Evolutionary conservation across 2,329 filamentous ascomycete genomes (phyloP).

Genomic region (Pseudogymnoascus sp.): DNA sequence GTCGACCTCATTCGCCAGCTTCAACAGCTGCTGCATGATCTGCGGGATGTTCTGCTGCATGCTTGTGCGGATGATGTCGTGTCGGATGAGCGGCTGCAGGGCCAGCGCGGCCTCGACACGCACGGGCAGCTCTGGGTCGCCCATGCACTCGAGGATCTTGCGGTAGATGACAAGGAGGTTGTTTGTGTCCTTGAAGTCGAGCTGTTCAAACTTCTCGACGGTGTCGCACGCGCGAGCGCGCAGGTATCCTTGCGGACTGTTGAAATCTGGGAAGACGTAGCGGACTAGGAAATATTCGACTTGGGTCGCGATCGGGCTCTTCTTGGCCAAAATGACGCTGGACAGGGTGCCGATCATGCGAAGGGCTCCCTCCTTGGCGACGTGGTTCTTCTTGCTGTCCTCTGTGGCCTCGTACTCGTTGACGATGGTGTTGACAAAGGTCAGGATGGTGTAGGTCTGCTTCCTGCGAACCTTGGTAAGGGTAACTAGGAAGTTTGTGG

Average conservation of each 20-base stretch:
- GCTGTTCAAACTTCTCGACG: conserved; percentile 93
- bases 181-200: conserved; percentile 93
- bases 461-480: conserved; percentile 91
- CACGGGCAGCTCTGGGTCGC: conserved; percentile 85
- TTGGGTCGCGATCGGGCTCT: conserved; percentile 94
- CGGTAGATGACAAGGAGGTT: conserved; percentile 95
- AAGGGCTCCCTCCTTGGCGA: conserved; percentile 92
- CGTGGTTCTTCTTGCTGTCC: conserved; percentile 83
- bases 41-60: conserved; percentile 98
- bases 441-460: conserved; percentile 89
- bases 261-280: conserved; percentile 97
- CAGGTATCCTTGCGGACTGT: conserved; percentile 83
- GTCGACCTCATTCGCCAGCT: conserved; percentile 94
- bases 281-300: conserved; percentile 98
- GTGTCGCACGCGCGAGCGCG: conserved; percentile 94
- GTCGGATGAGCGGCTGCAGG: conserved; percentile 88
- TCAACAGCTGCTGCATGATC: conserved; percentile 97
- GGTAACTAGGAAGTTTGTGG: conserved; percentile 92
- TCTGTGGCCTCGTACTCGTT: conserved; percentile 81
- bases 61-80: conserved; percentile 84
- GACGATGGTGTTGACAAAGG: conserved; percentile 90
- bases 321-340: conserved; percentile 91
- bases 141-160: conserved; percentile 95
- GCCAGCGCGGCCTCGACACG: conserved; percentile 90
- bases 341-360: conserved; percentile 95